Evolutionary conservation across 192 early-diverging fungal species (phyloP), one percentile per base, ranked within the genome.

Genomic region (Diversispora eburnea): DNA sequence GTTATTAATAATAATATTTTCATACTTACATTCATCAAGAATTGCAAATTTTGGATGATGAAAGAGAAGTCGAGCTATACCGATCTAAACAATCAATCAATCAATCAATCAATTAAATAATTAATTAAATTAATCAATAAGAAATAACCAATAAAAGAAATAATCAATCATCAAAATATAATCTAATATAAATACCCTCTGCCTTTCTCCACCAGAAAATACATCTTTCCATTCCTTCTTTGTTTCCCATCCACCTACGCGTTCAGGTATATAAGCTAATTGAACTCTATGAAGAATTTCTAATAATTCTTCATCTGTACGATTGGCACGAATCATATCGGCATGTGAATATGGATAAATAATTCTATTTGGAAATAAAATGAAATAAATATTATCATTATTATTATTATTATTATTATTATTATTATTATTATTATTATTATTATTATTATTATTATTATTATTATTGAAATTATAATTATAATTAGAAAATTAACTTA

Each of bases 1-100:
- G 49, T 6, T 67, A 5, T 19, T 42, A 54, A 42, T 1, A 72
- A 3, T 33, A 45, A 46, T 25, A 84, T 15, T 6, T 15, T 3
- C 42, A 43, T 17, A 87, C 25, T 92, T 93, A 79, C 93, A 95
- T 86, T 99, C 97, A 82, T 98, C 96, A 79, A 99, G 84, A 77
- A 99, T 94, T 42, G 96, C 98, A 83, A 89, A 99, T 73, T 87
- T 88, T 17, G 98, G 98, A 55, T 87, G 85, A 83, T 99, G 98
- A 83, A 98, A 99, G 78, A 98, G 97, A 75, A 99, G 84, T 19
- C 98, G 83, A 5, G 95, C 95, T 93, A 98, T 93, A 46, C 93
- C 93, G 69, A 99, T 90, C 86, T 88, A 76, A 55, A 22, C 3
- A 41, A 19, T 67, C 5, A 54, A 54, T 54, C 0, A 39, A 64